Evolutionary conservation across 805 yeast genomes (phyloP), one percentile per base, ranked within the genome.

Genomic region (Vanderwaltozyma verrucispora): DNA sequence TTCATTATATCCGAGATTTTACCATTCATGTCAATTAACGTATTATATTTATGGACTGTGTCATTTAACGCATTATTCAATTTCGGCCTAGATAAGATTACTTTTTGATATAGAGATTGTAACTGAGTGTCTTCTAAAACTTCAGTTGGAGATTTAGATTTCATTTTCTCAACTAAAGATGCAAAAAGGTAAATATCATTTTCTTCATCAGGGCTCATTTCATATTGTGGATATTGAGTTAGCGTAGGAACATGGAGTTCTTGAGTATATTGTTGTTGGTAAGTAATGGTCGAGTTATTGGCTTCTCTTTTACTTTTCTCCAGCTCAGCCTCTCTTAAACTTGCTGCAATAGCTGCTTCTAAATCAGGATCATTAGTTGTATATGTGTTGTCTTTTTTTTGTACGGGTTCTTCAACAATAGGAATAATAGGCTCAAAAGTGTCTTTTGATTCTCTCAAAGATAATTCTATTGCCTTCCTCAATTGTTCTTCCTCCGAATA

Each of bases 321-420:
- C 24, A 52, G 54, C 45, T 80, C 74, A 54, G 81, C 68, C 41
- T 88, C 96, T 37, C 69, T 70, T 43, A 92, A 67, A 58, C 95
- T 85, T 1, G 95, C 95, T 13, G 82, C 95, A 40, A 92, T 89
- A 0, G 97, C 98, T 1, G 92, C 94, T 55, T 77, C 83, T 77
- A 89, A 73, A 27, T 86, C 95, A 28, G 80, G 89, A 51, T 87
- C 95, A 14, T 80, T 83, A n/a, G n/a, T n/a, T n/a, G n/a, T n/a
- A n/a, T n/a, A n/a, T n/a, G n/a, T n/a, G n/a, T n/a, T n/a, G n/a
- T n/a, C n/a, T n/a, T n/a, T n/a, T n/a, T n/a, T n/a, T n/a, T n/a
- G n/a, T n/a, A n/a, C n/a, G n/a, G n/a, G 35, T 11, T 25, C 20
- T 11, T 44, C 45, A 14, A 46, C 43, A 8, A 43, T 54, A 2